Percentiles rank a stretch among this genome's conserved stretches.
phyloP scores from a whole-genome alignment of 306 rosid species.

The Cucurbita pepo region DNA sequence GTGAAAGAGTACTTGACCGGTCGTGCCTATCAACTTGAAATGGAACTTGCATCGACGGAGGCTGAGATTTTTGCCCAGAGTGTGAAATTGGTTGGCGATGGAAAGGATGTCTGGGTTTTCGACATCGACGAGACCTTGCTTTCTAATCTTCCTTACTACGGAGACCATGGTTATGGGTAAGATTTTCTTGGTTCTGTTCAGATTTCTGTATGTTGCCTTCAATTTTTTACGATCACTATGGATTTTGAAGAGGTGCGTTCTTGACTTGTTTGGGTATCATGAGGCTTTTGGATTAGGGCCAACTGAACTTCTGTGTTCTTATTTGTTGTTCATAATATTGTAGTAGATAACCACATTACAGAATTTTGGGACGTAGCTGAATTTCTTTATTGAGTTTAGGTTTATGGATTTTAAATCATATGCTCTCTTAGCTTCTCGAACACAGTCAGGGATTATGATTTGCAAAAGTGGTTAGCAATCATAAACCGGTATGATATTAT shows the following conservation, averaged over 20 bases:
- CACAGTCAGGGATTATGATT: too few relatives aligned
- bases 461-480: too few relatives aligned
- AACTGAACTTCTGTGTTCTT: background rate
- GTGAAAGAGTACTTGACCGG: slow-evolving; percentile 55
- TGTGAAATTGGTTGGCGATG: slow-evolving; percentile 39
- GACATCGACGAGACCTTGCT: slow-evolving; percentile 81
- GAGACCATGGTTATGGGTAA: slow-evolving; percentile 67
- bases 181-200: background rate
- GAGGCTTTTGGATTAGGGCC: background rate
- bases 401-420: too few relatives aligned
- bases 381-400: too few relatives aligned
- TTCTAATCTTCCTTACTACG: slow-evolving; percentile 80
- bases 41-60: slow-evolving; percentile 44
- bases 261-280: background rate
- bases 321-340: background rate
- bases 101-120: slow-evolving; percentile 68
- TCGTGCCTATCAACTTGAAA: slow-evolving; percentile 31
- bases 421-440: too few relatives aligned
- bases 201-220: background rate
- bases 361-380: too few relatives aligned
- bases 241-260: background rate
- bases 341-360: background rate
- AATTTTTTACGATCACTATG: background rate
- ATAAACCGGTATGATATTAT: too few relatives aligned
- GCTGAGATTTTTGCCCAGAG: slow-evolving; percentile 39